Base-by-base conservation (phyloP, 2,329 filamentous ascomycete species). In the Cucurbitaria berberidis region DNA sequence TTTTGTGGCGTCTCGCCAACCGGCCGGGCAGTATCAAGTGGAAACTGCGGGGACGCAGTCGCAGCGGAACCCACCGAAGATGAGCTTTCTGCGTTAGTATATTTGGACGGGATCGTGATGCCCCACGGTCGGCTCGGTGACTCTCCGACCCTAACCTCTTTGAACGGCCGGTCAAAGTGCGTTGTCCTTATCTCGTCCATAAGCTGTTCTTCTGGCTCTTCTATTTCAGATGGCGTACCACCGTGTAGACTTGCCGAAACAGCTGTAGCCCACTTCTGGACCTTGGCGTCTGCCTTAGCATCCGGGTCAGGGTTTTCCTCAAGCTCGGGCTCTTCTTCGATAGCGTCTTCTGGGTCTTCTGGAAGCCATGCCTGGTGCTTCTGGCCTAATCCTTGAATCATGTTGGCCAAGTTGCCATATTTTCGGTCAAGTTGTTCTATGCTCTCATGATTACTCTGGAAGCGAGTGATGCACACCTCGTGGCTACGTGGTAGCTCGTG, bases 91-190 rank as follows among this genome's bases (percentile, higher is more conserved):
- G 70, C 67, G n/a, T 77, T 73, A 5, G 76, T 70, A 51, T 79
- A 81, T 54, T 77, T 75, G n/a, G 74, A 74, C 2, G 93, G 93
- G 0, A 97, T 88, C 5, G 86, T 85, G 46, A 97, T 96, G 5
- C 93, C 93, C 93, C 93, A 97, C 13, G 93, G 93, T 39, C 93
- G 84, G 73, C 90, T 96, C 5, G 93, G 93, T 13, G 91, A 96
- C 75, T 98, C 93, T 38, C 93, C 93, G 19, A 98, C 87, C n/a
- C 93, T 84, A 9, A 98, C 85, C 65, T 97, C 93, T 69, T 93
- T 91, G 46, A 98, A 75, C 0, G 90, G 87, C 39, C 93, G 85
- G 62, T 96, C 91, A 70, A 96, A 97, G 67, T 88, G 89, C 51
- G 87, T 83, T 59, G 86, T 81, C 51, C 91, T 84, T 39, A 87